Evolutionary conservation across 1,284 basidiomycete genomes (phyloP), one percentile per base, ranked within the genome.

Genomic region (Leccinum fallax): DNA sequence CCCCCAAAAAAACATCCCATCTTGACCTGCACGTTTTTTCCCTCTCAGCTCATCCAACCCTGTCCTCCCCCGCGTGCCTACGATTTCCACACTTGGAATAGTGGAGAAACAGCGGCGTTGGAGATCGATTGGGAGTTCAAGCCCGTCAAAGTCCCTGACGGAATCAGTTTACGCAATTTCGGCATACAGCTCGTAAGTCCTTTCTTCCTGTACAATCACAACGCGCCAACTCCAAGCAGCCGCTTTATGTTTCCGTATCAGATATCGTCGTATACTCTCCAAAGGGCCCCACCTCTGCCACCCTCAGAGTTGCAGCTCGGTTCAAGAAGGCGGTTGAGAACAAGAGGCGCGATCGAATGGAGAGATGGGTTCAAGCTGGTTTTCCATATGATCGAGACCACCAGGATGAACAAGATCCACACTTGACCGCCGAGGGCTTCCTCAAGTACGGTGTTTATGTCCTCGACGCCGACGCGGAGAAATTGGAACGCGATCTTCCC

Each of bases 121-220:
- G 76, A 78, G 56, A 76, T 76, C 11, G 79, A 79, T 59, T 85
- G 83, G 81, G 79, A 86, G 65, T 90, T 92, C 66, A 80, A 87
- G 48, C 85, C 87, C 32, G 81, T 84, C 15, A 80, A 80, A 58
- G 86, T 92, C 57, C 89, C 92, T 5, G 85, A 89, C 64, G 89
- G 90, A 15, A 90, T 92, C 62, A 89, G 86, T 65, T 76, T 91
- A 67, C 79, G 91, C 67, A 93, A 93, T 77, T 93, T 93, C 75
- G 91, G 90, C 53, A 91, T 92, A 65, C 92, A 93, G 73, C 84
- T 90, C 69, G 90, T 92, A 74, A 80, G 90, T 85, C 30, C 40
- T 19, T 2, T 61, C 43, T 1, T 40, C 40, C 58, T n/a, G 2
- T 52, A 36, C 7, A 10, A 43, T 61, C 52, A 21, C 40, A 32